Evolutionary conservation across 768 basidiomycete genomes (phyloP), one percentile per base, ranked within the genome.

Genomic region (Cubamyces lactineus): DNA sequence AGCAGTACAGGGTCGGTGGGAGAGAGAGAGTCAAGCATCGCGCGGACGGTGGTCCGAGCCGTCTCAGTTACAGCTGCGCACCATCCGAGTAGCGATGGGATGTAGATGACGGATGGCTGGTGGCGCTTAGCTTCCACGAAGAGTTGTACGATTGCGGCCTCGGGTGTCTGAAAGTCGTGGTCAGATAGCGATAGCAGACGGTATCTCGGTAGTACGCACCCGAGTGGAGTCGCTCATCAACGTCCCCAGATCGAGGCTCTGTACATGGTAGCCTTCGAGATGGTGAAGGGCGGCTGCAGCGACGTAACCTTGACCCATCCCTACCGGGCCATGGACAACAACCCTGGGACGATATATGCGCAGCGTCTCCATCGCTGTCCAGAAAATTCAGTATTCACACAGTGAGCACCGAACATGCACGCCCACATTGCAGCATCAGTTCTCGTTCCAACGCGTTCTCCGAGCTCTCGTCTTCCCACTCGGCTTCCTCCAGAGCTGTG

Each of bases 71-170:
- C 84, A 2, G 94, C 86, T 0, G 86, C 79, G 65, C 90, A 91
- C 95, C 96, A 98, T 0, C 88, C 84, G 1, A 85, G 69, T 6
- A 99, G 83, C 1, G 93, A 91, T 0, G 96, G 96, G 30, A 99
- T 92, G 74, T 96, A 98, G 50, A 99, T 84, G 40, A 98, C 89
- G 0, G 94, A 95, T 0, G 97, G 97, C 68, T 96, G 95, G 72
- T 97, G 93, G 26, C 96, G 87, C 72, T 98, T 98, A 0, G 96
- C 97, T 73, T 99, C 97, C 21, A 96, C 83, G 70, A 99, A 98
- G 17, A 97, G 80, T 68, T 98, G 96, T 4, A 98, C 94, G 56
- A 98, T 87, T 2, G 92, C 89, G 1, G 97, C 92, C 75, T 99
- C 97, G 5, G 86, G 76, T 1, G 93, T 93, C 94, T 96, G 57